Evolutionary conservation across 2,329 filamentous ascomycete species (phyloP).

Genomic region (Microsporum ferrugineum): DNA sequence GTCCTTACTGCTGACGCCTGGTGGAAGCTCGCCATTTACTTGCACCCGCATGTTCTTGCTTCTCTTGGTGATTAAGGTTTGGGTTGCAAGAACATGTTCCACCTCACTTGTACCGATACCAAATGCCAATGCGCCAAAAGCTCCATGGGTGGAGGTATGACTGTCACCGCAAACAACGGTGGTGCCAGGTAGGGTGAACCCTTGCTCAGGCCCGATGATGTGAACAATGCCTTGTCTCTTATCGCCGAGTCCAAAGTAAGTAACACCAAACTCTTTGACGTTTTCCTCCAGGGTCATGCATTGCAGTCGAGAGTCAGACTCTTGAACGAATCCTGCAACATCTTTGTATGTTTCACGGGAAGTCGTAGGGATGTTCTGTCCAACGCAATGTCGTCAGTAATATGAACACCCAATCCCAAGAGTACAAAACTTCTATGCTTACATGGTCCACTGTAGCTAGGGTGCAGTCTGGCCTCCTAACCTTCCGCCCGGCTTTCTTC

Average conservation of each 20-base stretch:
- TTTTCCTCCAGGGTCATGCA: conserved; percentile 95
- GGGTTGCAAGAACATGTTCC: conserved; percentile 93
- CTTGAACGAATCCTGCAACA: conserved; percentile 84
- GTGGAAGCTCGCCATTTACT: conserved; percentile 78
- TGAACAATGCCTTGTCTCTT: conserved; percentile 97
- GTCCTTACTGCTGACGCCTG: conserved; percentile 93
- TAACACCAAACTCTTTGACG: conserved; percentile 89
- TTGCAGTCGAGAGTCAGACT: conserved; percentile 85
- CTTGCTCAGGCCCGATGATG: conserved; percentile 95
- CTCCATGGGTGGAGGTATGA: conserved; percentile 95
- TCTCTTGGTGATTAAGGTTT: conserved; percentile 84
- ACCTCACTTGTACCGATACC: conserved; percentile 98
- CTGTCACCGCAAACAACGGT: conserved; percentile 97
- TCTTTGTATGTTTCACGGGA: conserved; percentile 89
- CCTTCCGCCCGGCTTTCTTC: conserved; percentile 73
- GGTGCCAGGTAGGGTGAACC: conserved; percentile 92
- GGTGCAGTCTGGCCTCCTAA: conserved; percentile 91
- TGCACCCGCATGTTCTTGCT: conserved; percentile 99
- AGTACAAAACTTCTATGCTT: conserved; percentile 22
- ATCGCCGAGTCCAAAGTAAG: conserved; percentile 92
- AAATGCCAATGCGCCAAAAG: conserved; percentile 87
- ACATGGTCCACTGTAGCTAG: conserved; percentile 94
- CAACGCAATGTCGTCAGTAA: neutral
- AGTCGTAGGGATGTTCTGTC: conserved; percentile 80
- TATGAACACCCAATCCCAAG: neutral